Conservation (phyloP, 768 basidiomycete species). For the Auriscalpium microsporum region DNA sequence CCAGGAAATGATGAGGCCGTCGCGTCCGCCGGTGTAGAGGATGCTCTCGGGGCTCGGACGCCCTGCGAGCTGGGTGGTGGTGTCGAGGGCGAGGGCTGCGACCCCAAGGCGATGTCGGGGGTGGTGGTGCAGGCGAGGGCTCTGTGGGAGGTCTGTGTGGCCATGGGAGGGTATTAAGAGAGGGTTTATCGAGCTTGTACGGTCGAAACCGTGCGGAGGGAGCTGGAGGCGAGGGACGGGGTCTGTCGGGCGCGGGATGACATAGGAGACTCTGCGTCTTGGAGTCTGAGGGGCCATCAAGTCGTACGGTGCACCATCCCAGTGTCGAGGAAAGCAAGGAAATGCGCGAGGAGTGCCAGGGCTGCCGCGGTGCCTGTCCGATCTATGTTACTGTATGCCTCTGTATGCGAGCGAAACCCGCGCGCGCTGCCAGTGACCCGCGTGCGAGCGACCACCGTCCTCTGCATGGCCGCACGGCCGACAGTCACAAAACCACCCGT, state of each 20-base stretch:
- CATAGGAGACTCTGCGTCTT: constrained; percentile 75
- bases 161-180: constrained; percentile 41
- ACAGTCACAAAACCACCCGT: constrained; percentile 22
- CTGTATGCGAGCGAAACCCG: too few relatives aligned
- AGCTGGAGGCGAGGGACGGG: constrained; percentile 59
- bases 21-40: constrained; percentile 82
- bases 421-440: too few relatives aligned
- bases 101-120: constrained; percentile 75
- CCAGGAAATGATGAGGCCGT: constrained; percentile 84
- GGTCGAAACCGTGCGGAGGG: constrained; percentile 53
- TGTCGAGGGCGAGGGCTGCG: constrained; percentile 80
- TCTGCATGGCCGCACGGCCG: not conserved
- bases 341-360: too few relatives aligned
- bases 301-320: not conserved
- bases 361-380: too few relatives aligned
- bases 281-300: constrained; percentile 27
- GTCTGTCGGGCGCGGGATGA: constrained; percentile 58
- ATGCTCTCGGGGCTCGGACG: constrained; percentile 71
- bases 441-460: too few relatives aligned
- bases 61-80: constrained; percentile 67
- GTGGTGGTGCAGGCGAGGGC: not conserved
- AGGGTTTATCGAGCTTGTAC: constrained; percentile 63
- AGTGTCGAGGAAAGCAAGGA: not conserved
- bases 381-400: too few relatives aligned
- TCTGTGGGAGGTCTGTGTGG: not conserved